These are phyloP conservation scores for Coniophora puteana DNA, from an alignment of 1,284 basidiomycete species.

Conservation along the genomic window DNA sequence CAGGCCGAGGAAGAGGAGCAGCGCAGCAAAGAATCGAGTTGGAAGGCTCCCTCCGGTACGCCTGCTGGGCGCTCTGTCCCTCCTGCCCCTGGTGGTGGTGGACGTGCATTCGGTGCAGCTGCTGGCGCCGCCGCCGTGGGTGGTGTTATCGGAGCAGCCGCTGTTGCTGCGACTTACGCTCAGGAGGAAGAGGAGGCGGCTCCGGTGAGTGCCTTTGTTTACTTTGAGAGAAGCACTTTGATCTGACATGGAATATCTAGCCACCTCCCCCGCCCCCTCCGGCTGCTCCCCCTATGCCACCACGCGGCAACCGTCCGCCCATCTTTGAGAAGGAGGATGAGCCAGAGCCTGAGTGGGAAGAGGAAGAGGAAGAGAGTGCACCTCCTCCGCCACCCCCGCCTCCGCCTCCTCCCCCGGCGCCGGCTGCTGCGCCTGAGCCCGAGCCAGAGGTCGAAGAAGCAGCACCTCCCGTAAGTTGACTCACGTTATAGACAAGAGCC, in stretches of 20 bases:
- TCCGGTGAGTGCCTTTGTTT: conserved; percentile 24
- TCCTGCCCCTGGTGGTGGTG: conserved; percentile 26
- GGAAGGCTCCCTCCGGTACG: conserved; percentile 31
- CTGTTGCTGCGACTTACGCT: conserved; percentile 27
- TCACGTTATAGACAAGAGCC: conserved; percentile 1
- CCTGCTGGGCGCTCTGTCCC: conserved; percentile 35
- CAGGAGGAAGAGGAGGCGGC: conserved; percentile 28
- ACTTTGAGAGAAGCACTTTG: neutral
- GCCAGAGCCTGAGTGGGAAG: conserved; percentile 30
- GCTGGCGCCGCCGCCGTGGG: conserved; percentile 29
- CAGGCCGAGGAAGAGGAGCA: conserved; percentile 80
- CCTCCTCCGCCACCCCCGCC: conserved; percentile 11
- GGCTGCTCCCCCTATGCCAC: too few species aligned
- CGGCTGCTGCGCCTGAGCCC: conserved; percentile 5
- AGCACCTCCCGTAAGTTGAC: conserved; percentile 11
- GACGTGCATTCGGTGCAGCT: conserved; percentile 32
- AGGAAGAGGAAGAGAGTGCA: conserved; percentile 12
- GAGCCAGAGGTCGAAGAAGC: conserved; percentile 16
- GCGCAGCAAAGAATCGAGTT: conserved; percentile 57
- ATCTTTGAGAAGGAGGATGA: conserved; percentile 39
- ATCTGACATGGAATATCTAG: conserved; percentile 7
- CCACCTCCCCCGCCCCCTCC: conserved; percentile 30
- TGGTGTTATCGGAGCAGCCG: conserved; percentile 21
- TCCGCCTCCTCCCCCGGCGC: conserved; percentile 11
- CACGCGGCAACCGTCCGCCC: conserved; percentile 20